Evolutionary conservation across 169 alveolate species (phyloP).

Genomic region (Plasmodium gonderi): DNA sequence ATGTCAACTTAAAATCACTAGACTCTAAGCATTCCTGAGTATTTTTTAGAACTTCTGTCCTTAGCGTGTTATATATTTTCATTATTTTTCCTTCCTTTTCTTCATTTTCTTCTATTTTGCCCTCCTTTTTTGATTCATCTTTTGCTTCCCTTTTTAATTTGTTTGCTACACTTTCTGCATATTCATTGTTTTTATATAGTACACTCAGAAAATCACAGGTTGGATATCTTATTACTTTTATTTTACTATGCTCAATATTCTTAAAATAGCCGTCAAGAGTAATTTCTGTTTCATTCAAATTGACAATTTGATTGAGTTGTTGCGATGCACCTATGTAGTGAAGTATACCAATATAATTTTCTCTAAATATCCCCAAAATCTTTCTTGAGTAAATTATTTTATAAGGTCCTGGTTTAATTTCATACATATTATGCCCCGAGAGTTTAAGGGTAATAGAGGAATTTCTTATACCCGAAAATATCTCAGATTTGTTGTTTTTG

Average conservation of each 20-base stretch:
- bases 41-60: constrained; percentile 11
- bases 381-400: constrained; percentile 50
- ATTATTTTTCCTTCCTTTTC: not conserved
- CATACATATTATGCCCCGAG: not conserved
- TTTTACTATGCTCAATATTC: constrained; percentile 9
- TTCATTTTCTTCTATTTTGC: not conserved
- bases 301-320: constrained; percentile 10
- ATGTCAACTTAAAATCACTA: constrained; percentile 35
- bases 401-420: constrained; percentile 55
- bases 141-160: not conserved
- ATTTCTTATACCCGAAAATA: constrained; percentile 11
- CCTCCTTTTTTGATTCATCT: not conserved
- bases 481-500: not conserved
- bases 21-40: constrained; percentile 1
- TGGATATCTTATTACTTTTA: constrained; percentile 14
- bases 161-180: not conserved
- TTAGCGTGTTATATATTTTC: not conserved
- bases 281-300: constrained; percentile 3
- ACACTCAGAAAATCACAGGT: constrained; percentile 19
- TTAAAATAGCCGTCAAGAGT: constrained; percentile 53
- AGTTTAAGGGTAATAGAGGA: constrained; percentile 3
- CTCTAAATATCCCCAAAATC: not conserved
- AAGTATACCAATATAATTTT: constrained; percentile 50
- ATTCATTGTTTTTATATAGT: not conserved
- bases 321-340: constrained; percentile 28